These are phyloP conservation scores for Senna tora DNA, from an alignment of 306 rosid genomes.

Conservation along the genomic window DNA sequence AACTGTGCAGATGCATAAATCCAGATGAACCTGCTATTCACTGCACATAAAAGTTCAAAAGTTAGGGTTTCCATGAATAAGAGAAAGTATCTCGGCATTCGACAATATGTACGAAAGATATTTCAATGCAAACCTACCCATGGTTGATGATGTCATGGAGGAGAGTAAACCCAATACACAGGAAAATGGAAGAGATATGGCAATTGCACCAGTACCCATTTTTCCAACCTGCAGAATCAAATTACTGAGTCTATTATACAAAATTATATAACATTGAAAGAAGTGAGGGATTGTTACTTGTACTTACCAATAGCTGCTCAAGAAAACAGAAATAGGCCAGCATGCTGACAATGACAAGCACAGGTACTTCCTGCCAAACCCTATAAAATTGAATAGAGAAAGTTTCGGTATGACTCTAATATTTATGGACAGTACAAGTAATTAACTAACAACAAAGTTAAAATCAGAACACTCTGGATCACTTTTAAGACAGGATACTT, in stretches of 20 bases:
- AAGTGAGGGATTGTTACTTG: constrained; percentile 16
- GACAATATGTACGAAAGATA: constrained; percentile 14
- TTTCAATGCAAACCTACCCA: constrained; percentile 68
- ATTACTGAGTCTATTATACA: constrained; percentile 24
- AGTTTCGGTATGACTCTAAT: constrained; percentile 21
- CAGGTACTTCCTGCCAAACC: constrained; percentile 98
- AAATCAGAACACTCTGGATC: neutral
- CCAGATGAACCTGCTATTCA: constrained; percentile 82
- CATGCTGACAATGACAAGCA: constrained; percentile 92
- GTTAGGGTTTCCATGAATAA: constrained; percentile 33
- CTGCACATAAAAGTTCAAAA: constrained; percentile 46
- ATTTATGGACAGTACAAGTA: constrained; percentile 11
- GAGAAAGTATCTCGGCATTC: constrained; percentile 27
- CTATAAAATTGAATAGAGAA: constrained; percentile 48
- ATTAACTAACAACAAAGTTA: neutral
- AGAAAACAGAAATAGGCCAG: constrained; percentile 97
- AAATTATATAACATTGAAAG: constrained; percentile 30
- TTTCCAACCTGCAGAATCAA: constrained; percentile 65
- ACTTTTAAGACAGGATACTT: constrained; percentile 12
- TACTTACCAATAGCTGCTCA: constrained; percentile 89
- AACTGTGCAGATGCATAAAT: constrained; percentile 79
- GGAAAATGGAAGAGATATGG: constrained; percentile 90
- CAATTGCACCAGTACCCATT: constrained; percentile 82
- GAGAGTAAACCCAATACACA: constrained; percentile 92
- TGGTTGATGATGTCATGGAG: constrained; percentile 85